Conservation (phyloP, 169 alveolate genomes). For the Eimeria mitis region DNA sequence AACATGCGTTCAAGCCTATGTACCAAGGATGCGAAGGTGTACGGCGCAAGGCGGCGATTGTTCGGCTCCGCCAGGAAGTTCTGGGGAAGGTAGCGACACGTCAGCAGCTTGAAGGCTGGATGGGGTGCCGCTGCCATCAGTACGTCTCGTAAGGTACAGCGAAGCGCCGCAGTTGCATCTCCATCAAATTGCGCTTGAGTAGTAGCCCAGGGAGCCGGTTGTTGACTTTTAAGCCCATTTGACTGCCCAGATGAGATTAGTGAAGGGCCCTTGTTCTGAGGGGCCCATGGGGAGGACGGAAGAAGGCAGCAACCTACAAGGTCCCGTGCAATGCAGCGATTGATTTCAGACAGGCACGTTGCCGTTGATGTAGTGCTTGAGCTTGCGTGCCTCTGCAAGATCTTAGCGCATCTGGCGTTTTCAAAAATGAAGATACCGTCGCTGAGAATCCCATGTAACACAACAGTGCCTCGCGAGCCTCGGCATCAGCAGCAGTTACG, state of each 20-base stretch:
- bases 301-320: conserved; percentile 57
- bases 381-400: conserved; percentile 17
- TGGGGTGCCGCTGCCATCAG: conserved; percentile 34
- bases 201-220: background rate
- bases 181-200: background rate
- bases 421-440: conserved; percentile 65
- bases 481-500: background rate
- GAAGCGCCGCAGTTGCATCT: background rate
- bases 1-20: conserved; percentile 69
- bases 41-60: background rate
- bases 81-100: conserved; percentile 72
- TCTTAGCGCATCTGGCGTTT: conserved; percentile 47
- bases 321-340: conserved; percentile 59
- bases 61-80: background rate
- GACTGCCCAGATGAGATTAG: background rate
- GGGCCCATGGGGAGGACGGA: conserved; percentile 11
- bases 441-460: conserved; percentile 16
- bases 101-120: conserved; percentile 65
- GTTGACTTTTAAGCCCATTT: background rate
- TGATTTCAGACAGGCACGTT: conserved; percentile 27
- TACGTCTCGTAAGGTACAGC: conserved; percentile 48
- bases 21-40: conserved; percentile 24
- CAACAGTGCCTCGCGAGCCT: background rate
- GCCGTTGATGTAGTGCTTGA: conserved; percentile 10
- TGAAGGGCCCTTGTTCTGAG: background rate